phyloP scores from a whole-genome alignment of 2,329 filamentous ascomycete species.

The Endoconidiophora laricicola region DNA sequence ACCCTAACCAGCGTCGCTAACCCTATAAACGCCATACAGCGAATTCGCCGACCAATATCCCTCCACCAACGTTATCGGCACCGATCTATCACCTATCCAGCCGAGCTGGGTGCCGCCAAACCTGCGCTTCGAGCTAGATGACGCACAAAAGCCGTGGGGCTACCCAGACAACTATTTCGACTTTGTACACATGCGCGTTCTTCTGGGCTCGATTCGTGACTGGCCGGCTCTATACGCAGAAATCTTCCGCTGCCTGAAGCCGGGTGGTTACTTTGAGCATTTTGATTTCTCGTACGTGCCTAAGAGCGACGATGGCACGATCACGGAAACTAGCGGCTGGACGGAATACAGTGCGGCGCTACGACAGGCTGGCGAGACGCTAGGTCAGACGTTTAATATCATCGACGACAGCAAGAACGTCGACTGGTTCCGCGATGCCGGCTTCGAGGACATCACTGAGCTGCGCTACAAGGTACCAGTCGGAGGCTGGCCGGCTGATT shows the following conservation, averaged over 20 bases:
- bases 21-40: slow-evolving; percentile 20
- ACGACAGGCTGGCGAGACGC: slow-evolving; percentile 17
- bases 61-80: slow-evolving; percentile 30
- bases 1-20: too few species aligned
- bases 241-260: slow-evolving; percentile 34
- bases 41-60: slow-evolving; percentile 30
- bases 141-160: slow-evolving; percentile 34
- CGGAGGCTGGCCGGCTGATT: slow-evolving; percentile 30
- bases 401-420: slow-evolving; percentile 14
- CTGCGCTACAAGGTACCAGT: slow-evolving; percentile 21
- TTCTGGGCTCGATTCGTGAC: slow-evolving; percentile 36
- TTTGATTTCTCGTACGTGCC: slow-evolving; percentile 25
- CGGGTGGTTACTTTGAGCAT: slow-evolving; percentile 32
- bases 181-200: slow-evolving; percentile 38
- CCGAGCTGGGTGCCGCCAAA: slow-evolving; percentile 39
- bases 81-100: slow-evolving; percentile 41
- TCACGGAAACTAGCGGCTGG: slow-evolving; percentile 17
- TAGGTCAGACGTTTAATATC: slow-evolving; percentile 19
- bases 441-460: slow-evolving; percentile 17
- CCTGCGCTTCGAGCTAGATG: slow-evolving; percentile 46
- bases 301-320: slow-evolving; percentile 19
- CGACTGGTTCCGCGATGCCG: slow-evolving; percentile 16
- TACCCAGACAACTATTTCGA: slow-evolving; percentile 34
- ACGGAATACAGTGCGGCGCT: slow-evolving; percentile 18
- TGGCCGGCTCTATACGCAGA: slow-evolving; percentile 36